A percentile compares a stretch with the other conserved stretches of the same genome.
phyloP scores from a whole-genome alignment of 1,284 basidiomycete genomes.

The Trichosporon coremiiforme region DNA sequence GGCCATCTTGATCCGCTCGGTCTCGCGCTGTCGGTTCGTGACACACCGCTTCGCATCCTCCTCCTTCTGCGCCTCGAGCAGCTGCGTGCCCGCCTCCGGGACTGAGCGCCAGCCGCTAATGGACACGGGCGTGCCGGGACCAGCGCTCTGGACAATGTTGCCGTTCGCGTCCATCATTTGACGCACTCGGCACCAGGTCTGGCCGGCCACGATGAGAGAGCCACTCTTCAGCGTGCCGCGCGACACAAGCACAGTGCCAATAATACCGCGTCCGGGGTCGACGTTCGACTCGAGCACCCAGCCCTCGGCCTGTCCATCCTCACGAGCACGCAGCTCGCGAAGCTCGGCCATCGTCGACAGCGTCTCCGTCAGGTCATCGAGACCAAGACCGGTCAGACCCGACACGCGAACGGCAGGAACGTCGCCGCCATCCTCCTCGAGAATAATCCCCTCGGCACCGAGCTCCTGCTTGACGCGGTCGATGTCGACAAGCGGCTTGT shows the following conservation, averaged over 20 bases:
- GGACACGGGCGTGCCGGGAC: slow-evolving; percentile 84
- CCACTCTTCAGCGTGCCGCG: slow-evolving; percentile 76
- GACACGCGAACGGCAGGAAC: slow-evolving; percentile 89
- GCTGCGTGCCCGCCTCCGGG: slow-evolving; percentile 88
- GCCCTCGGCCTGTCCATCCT: slow-evolving; percentile 74
- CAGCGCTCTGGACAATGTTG: slow-evolving; percentile 65
- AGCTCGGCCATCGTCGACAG: slow-evolving; percentile 87
- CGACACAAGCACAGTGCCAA: slow-evolving; percentile 85
- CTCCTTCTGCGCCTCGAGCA: slow-evolving; percentile 73
- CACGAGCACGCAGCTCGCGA: slow-evolving; percentile 84
- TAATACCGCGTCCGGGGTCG: slow-evolving; percentile 83
- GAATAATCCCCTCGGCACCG: slow-evolving; percentile 75
- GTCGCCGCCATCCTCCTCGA: slow-evolving; percentile 91
- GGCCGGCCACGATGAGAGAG: slow-evolving; percentile 76
- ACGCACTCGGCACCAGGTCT: slow-evolving; percentile 77
- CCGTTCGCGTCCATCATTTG: slow-evolving; percentile 76
- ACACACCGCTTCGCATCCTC: slow-evolving; percentile 82
- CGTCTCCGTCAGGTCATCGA: slow-evolving; percentile 86
- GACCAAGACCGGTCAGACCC: slow-evolving; percentile 79
- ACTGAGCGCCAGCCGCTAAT: slow-evolving; percentile 94
- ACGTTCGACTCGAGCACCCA: slow-evolving; percentile 87
- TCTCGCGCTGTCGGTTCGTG: slow-evolving; percentile 72
- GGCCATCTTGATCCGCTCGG: slow-evolving; percentile 68
- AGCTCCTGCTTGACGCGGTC: slow-evolving; percentile 76
- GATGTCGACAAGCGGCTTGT: slow-evolving; percentile 78